Evolutionary conservation across 768 basidiomycete species (phyloP).

Genomic region (Holtermanniella nyarrowii): DNA sequence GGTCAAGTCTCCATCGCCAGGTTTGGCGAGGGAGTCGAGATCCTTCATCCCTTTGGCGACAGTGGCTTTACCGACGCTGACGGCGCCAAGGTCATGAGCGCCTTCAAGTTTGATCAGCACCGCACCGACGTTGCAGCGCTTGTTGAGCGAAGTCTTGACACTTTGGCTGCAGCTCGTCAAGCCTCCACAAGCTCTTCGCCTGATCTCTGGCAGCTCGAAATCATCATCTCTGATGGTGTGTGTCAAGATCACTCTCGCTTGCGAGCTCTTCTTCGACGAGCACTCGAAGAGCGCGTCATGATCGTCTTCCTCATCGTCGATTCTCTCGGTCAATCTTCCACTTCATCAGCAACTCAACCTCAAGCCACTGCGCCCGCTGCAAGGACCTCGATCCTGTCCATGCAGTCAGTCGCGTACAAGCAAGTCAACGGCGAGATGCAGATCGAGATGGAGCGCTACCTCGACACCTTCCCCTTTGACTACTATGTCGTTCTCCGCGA

Average conservation of each 20-base stretch:
- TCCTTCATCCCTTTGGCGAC: slow-evolving; percentile 71
- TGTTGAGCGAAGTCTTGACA: slow-evolving; percentile 63
- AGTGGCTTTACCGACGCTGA: slow-evolving; percentile 67
- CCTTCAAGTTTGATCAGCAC: slow-evolving; percentile 81
- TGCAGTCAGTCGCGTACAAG: slow-evolving; percentile 77
- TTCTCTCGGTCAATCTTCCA: slow-evolving; percentile 53
- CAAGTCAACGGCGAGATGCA: slow-evolving; percentile 63
- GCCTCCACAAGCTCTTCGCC: slow-evolving; percentile 52
- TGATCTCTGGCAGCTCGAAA: slow-evolving; percentile 93
- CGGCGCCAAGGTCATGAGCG: slow-evolving; percentile 66
- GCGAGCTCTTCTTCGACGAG: slow-evolving; percentile 65
- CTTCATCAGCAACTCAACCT: slow-evolving; percentile 1
- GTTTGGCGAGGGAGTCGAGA: slow-evolving; percentile 79
- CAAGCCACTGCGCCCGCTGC: slow-evolving; percentile 9
- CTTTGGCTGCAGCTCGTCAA: slow-evolving; percentile 62
- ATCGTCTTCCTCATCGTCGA: slow-evolving; percentile 94
- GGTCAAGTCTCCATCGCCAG: slow-evolving; percentile 87
- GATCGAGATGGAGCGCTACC: slow-evolving; percentile 73
- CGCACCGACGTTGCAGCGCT: slow-evolving; percentile 77
- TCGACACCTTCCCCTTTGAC: slow-evolving; percentile 96
- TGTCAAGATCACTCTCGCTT: slow-evolving; percentile 89
- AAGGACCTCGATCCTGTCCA: slow-evolving; percentile 70
- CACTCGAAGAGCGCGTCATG: slow-evolving; percentile 83
- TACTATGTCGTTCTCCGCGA: slow-evolving; percentile 85
- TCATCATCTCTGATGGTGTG: slow-evolving; percentile 98